Conservation (phyloP, 768 basidiomycete species). For the Boletus insuetus region DNA sequence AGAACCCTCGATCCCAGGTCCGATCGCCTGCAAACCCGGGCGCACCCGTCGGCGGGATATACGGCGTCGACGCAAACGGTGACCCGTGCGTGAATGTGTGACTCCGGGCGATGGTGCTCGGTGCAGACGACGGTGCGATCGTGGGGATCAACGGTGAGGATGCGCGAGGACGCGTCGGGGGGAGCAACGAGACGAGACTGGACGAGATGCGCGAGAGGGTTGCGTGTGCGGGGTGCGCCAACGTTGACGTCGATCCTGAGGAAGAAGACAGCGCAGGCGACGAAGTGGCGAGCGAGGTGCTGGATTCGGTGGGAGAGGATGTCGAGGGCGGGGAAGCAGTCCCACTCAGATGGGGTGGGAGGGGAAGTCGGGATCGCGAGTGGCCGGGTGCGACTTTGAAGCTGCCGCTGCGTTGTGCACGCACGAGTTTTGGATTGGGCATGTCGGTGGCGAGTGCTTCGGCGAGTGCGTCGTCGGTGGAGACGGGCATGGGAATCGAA, state of each 20-base stretch:
- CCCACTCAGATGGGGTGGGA: conserved; percentile 23
- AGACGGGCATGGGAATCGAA: conserved; percentile 30
- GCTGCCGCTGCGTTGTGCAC: conserved; percentile 2
- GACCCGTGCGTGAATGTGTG: conserved; percentile 41
- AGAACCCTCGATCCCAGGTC: conserved; percentile 68
- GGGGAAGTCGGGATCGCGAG: conserved; percentile 13
- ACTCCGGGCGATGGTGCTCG: conserved; percentile 11
- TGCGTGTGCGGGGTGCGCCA: conserved; percentile 28
- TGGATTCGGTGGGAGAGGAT: conserved; percentile 19
- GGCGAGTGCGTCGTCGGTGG: conserved; percentile 36
- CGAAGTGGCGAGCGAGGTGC: conserved; percentile 6
- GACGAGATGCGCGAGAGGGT: conserved; percentile 48
- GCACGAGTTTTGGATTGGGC: conserved; percentile 7
- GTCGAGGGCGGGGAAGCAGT: conserved; percentile 24
- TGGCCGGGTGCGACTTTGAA: conserved; percentile 11
- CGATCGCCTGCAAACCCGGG: conserved; percentile 72
- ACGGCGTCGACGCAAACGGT: conserved; percentile 47
- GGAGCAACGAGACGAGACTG: conserved; percentile 49
- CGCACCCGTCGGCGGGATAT: conserved; percentile 59
- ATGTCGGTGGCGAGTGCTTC: conserved; percentile 37
- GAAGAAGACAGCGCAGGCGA: neutral
- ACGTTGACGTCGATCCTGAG: neutral
- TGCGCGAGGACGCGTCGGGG: conserved; percentile 19
- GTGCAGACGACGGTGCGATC: conserved; percentile 9
- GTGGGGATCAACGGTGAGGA: conserved; percentile 1